Percentiles rank a stretch among this genome's conserved stretches.
phyloP scores from a whole-genome alignment of 179 eudicot genomes.

The Silene vulgaris region DNA sequence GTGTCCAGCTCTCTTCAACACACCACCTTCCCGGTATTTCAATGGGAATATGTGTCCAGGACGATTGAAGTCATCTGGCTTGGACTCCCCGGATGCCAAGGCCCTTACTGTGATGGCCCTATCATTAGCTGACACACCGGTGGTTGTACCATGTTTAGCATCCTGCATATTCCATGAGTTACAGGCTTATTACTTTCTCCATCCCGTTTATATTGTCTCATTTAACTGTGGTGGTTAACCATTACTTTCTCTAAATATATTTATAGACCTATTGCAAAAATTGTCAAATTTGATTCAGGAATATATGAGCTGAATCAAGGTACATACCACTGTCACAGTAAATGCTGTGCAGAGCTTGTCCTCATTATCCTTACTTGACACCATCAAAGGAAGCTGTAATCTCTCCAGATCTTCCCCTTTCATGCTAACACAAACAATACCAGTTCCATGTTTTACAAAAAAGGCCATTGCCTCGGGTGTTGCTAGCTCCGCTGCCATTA shows the following conservation, averaged over 20 bases:
- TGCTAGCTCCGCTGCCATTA: slow-evolving; percentile 77
- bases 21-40: slow-evolving; percentile 87
- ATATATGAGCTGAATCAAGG: neutral
- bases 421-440: slow-evolving; percentile 92
- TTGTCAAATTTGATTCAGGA: neutral
- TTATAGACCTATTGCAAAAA: neutral
- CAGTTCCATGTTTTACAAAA: slow-evolving; percentile 82
- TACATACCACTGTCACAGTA: slow-evolving; percentile 76
- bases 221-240: too few species aligned
- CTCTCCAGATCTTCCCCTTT: slow-evolving; percentile 70
- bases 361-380: slow-evolving; percentile 55
- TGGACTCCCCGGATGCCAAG: slow-evolving; percentile 70
- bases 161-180: slow-evolving; percentile 43
- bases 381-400: slow-evolving; percentile 80
- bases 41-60: slow-evolving; percentile 90
- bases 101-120: slow-evolving; percentile 65
- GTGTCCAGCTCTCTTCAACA: slow-evolving; percentile 88
- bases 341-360: slow-evolving; percentile 78
- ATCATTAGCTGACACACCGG: slow-evolving; percentile 83
- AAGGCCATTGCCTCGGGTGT: slow-evolving; percentile 90
- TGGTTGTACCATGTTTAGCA: slow-evolving; percentile 82
- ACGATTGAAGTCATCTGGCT: slow-evolving; percentile 80
- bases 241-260: neutral
- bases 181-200: neutral
- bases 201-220: too few species aligned